phyloP scores from a whole-genome alignment of 2,329 filamentous ascomycete species.

The Neofusicoccum ribis region DNA sequence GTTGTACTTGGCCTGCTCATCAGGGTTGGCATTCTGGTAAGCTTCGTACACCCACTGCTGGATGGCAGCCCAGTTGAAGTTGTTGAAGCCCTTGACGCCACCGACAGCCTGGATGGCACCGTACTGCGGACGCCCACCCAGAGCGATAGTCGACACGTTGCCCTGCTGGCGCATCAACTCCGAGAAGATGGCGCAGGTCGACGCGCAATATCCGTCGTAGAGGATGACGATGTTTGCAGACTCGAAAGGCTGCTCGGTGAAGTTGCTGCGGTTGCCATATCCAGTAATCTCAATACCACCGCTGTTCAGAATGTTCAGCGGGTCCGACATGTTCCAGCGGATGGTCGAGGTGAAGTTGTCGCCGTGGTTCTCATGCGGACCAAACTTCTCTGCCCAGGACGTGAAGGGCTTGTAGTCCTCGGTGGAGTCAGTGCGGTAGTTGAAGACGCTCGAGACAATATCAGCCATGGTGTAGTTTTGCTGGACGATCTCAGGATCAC shows the following conservation, averaged over 20 bases:
- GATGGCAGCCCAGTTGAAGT: conserved; percentile 36
- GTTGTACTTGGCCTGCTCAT: conserved; percentile 29
- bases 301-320: conserved; percentile 29
- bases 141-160: conserved; percentile 55
- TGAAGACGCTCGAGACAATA: conserved; percentile 45
- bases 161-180: conserved; percentile 56
- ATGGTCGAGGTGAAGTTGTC: conserved; percentile 42
- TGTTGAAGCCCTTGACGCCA: conserved; percentile 53
- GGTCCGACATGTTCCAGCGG: conserved; percentile 40
- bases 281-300: conserved; percentile 40
- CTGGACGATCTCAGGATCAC: conserved; percentile 34
- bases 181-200: conserved; percentile 58
- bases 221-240: conserved; percentile 54
- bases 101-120: conserved; percentile 57
- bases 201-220: conserved; percentile 61
- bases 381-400: conserved; percentile 46
- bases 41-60: conserved; percentile 29
- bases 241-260: conserved; percentile 55
- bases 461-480: conserved; percentile 39
- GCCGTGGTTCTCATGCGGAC: conserved; percentile 35
- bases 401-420: conserved; percentile 52
- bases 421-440: conserved; percentile 49
- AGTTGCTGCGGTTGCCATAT: conserved; percentile 42
- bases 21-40: conserved; percentile 22
- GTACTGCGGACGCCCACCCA: conserved; percentile 50